Evolutionary conservation across 2,329 filamentous ascomycete genomes (phyloP).

Genomic region (Ceratocystis ficicola): DNA sequence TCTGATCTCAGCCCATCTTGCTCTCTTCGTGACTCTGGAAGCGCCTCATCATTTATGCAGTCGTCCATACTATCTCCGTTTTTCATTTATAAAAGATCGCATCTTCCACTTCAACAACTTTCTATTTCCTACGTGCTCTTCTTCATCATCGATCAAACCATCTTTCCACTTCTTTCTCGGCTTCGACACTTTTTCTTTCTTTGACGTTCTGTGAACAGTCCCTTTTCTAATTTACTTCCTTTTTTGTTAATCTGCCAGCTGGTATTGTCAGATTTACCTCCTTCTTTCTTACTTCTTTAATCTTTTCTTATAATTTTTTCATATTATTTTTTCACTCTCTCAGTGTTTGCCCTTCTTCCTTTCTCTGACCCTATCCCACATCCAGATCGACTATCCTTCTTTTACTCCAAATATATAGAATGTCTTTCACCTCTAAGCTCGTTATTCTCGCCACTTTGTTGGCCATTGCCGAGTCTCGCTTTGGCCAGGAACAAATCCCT

Average conservation of each 20-base stretch:
- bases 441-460: conserved; percentile 33
- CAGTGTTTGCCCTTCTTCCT: conserved; percentile 25
- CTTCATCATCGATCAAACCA: conserved; percentile 15
- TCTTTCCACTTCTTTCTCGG: conserved; percentile 3
- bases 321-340: conserved; percentile 32
- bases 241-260: conserved; percentile 5
- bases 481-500: conserved; percentile 51
- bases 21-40: not conserved
- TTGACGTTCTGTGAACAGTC: conserved; percentile 20
- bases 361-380: not conserved
- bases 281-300: conserved; percentile 25
- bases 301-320: conserved; percentile 26
- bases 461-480: conserved; percentile 42
- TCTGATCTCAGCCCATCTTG: not conserved
- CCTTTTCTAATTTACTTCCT: conserved; percentile 11
- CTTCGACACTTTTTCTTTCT: conserved; percentile 19
- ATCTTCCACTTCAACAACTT: not conserved
- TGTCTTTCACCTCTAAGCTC: conserved; percentile 33
- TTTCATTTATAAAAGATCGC: not conserved
- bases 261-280: conserved; percentile 4
- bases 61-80: not conserved
- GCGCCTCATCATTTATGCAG: not conserved
- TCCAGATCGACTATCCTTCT: not conserved
- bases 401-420: conserved; percentile 27
- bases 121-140: not conserved